Conservation (phyloP, 192 early-diverging fungal genomes). For the Helicostylum pulchrum region DNA sequence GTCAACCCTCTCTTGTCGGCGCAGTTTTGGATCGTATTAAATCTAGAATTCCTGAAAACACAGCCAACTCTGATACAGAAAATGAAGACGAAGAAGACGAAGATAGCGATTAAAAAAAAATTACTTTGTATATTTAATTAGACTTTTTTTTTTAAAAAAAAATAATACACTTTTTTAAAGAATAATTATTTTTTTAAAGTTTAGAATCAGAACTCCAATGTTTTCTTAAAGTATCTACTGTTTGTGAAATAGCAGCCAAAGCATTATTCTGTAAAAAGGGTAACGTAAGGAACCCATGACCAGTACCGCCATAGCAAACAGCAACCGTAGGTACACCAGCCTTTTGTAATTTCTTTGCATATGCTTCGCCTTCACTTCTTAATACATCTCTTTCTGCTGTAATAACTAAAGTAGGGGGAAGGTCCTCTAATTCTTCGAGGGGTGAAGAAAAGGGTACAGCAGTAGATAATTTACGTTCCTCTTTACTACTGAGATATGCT, state of each 20-base stretch:
- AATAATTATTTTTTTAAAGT: neutral
- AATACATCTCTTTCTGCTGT: constrained; percentile 29
- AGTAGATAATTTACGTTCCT: neutral
- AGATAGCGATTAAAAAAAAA: no score
- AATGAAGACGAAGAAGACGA: no score
- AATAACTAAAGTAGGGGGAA: constrained; percentile 19
- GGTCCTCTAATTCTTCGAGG: constrained; percentile 1
- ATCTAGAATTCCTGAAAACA: neutral
- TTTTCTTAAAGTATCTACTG: constrained; percentile 4
- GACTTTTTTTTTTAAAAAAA: no score
- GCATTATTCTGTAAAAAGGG: neutral
- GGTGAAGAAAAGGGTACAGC: neutral
- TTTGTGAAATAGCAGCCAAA: constrained; percentile 1
- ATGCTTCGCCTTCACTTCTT: constrained; percentile 26
- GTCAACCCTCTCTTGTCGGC: constrained; percentile 11
- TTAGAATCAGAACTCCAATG: neutral
- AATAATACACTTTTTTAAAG: no score
- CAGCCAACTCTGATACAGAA: no score
- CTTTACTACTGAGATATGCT: constrained; percentile 9
- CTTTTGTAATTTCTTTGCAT: constrained; percentile 12
- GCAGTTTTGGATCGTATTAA: constrained; percentile 7
- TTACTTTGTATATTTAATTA: no score
- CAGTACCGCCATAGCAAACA: constrained; percentile 16
- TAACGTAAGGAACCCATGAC: constrained; percentile 15
- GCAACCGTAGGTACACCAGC: constrained; percentile 25